Percentiles rank a stretch among this genome's conserved stretches.
Conservation (phyloP, 345 rosid species). For the Geranium brycei region DNA sequence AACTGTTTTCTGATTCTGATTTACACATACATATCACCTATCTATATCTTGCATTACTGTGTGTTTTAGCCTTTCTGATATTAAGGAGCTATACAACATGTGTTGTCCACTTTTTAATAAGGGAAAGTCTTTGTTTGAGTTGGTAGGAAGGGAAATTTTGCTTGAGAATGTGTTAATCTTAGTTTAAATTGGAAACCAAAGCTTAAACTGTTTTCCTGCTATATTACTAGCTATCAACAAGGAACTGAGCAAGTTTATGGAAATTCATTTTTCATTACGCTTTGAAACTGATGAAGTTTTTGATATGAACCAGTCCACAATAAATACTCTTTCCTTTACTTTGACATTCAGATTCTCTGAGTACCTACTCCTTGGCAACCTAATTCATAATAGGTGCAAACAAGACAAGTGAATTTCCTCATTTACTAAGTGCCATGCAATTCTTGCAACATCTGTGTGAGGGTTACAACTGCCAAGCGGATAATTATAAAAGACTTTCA, state of each 20-base stretch:
- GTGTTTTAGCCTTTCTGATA: not conserved
- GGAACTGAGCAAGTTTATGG: too few relatives aligned
- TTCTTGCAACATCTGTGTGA: not conserved
- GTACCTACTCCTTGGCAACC: not conserved
- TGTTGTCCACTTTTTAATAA: too few relatives aligned
- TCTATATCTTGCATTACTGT: not conserved
- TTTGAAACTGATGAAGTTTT: not conserved
- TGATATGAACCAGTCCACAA: not conserved
- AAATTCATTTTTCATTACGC: not conserved
- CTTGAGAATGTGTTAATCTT: not conserved
- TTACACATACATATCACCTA: not conserved
- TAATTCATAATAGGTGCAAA: not conserved
- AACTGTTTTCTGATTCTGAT: not conserved
- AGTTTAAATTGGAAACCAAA: not conserved
- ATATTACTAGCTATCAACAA: not conserved
- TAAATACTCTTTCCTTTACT: not conserved
- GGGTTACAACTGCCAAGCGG: not conserved
- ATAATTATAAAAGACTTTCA: not conserved
- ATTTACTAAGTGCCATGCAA: not conserved
- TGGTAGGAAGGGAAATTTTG: not conserved
- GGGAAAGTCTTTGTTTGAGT: not conserved
- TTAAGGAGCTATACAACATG: not conserved
- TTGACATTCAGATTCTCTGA: not conserved
- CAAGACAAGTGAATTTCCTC: not conserved
- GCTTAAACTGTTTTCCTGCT: not conserved